Conservation (phyloP, 1,139 yeast species). For the Suhomyces panamericanus region DNA sequence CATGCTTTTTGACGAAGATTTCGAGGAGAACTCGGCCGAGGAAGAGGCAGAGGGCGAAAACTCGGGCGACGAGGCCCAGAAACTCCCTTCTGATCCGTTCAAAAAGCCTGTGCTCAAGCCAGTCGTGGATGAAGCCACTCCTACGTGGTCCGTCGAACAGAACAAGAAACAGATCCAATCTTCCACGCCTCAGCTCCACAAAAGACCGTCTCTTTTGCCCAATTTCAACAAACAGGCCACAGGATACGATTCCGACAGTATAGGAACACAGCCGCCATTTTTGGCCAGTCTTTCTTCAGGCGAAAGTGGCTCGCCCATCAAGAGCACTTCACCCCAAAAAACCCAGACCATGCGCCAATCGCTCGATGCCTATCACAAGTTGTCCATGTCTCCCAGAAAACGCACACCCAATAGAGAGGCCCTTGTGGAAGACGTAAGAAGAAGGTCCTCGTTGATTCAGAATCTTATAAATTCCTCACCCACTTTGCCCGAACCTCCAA, state of each 20-base stretch:
- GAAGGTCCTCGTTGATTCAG: conserved; percentile 45
- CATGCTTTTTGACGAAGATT: conserved; percentile 19
- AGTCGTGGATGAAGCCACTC: conserved; percentile 34
- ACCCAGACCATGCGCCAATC: conserved; percentile 37
- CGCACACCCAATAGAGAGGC: conserved; percentile 25
- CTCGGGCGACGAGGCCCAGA: neutral
- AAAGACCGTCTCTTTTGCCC: conserved; percentile 18
- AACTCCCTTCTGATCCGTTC: conserved; percentile 12
- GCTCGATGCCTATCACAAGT: conserved; percentile 36
- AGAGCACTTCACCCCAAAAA: conserved; percentile 12
- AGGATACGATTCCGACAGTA: conserved; percentile 27
- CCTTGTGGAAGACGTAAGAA: conserved; percentile 21
- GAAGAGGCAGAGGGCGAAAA: conserved; percentile 17
- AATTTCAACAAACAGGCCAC: conserved; percentile 12
- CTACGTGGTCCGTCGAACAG: conserved; percentile 43
- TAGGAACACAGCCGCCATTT: conserved; percentile 25
- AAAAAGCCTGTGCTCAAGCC: conserved; percentile 27
- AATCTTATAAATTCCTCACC: conserved; percentile 52
- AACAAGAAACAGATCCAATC: conserved; percentile 27
- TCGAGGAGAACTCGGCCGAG: neutral
- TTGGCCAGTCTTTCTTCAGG: conserved; percentile 17
- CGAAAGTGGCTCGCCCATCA: conserved; percentile 12
- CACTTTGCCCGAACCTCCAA: conserved; percentile 50
- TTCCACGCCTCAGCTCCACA: conserved; percentile 37
- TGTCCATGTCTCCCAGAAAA: conserved; percentile 38